Conservation (phyloP, 2,329 filamentous ascomycete genomes). For the Aspergillus tamarii region DNA sequence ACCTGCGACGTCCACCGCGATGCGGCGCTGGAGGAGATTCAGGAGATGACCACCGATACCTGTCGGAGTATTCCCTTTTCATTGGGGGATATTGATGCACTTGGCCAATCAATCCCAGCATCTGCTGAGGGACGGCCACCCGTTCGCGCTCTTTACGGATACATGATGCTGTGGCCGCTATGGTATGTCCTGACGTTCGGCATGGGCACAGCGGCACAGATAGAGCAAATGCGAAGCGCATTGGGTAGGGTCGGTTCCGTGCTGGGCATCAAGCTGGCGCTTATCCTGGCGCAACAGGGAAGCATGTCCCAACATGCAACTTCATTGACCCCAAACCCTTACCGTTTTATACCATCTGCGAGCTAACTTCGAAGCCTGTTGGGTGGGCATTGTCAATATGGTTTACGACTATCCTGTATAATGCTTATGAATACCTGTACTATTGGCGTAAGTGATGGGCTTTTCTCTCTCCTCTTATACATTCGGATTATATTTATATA, state of each 20-base stretch:
- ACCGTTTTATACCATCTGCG: neutral
- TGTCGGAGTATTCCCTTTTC: conserved; percentile 40
- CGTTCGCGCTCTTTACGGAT: conserved; percentile 37
- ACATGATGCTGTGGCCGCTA: conserved; percentile 41
- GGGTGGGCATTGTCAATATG: neutral
- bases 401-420: neutral
- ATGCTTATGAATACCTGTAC: neutral
- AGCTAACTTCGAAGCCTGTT: neutral
- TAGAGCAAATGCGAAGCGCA: conserved; percentile 30
- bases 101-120: conserved; percentile 29
- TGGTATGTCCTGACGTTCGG: conserved; percentile 41
- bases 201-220: conserved; percentile 35
- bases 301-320: neutral
- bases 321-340: neutral
- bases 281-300: conserved; percentile 27
- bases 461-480: neutral
- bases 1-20: conserved; percentile 6
- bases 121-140: conserved; percentile 19
- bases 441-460: neutral
- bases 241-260: conserved; percentile 34
- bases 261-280: conserved; percentile 40
- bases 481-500: neutral
- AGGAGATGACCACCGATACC: conserved; percentile 39
- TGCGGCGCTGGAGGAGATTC: conserved; percentile 25
- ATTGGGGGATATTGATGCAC: conserved; percentile 36